These are phyloP conservation scores for Truncatella angustata DNA, from an alignment of 2,329 filamentous ascomycete species.

Conservation along the genomic window DNA sequence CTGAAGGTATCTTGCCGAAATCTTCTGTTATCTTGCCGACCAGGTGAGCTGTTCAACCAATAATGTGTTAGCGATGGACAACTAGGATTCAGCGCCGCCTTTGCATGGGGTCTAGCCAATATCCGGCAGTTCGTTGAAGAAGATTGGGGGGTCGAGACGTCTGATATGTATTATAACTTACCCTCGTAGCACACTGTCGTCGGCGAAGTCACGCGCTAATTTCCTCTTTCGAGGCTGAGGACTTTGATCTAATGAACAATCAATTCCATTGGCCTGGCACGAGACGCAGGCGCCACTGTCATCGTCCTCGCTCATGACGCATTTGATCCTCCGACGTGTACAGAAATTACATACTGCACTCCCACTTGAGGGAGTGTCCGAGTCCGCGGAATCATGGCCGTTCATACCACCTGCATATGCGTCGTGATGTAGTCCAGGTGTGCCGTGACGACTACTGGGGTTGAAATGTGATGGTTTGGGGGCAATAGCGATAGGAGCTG, in stretches of 20 bases:
- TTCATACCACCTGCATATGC: constrained; percentile 49
- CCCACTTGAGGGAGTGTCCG: constrained; percentile 39
- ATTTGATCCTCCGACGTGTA: constrained; percentile 70
- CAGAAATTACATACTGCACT: constrained; percentile 67
- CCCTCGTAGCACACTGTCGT: constrained; percentile 68
- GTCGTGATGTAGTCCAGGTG: constrained; percentile 38
- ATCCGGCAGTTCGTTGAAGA: constrained; percentile 3
- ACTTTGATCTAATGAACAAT: constrained; percentile 76
- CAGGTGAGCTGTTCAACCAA: constrained; percentile 55
- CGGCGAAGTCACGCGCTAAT: constrained; percentile 61
- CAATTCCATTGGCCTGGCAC: constrained; percentile 74
- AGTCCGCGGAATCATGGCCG: constrained; percentile 52
- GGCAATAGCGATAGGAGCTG: constrained; percentile 65
- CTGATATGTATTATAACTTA: constrained; percentile 44
- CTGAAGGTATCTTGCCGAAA: constrained; percentile 55
- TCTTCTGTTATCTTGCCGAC: constrained; percentile 52
- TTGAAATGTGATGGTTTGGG: constrained; percentile 53
- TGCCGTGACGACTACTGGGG: constrained; percentile 42
- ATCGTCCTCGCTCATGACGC: constrained; percentile 72
- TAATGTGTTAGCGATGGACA: constrained; percentile 42
- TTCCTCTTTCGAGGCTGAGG: constrained; percentile 80
- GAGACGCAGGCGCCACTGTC: constrained; percentile 65
- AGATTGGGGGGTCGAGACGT: constrained; percentile 23
- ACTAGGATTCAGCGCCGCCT: constrained; percentile 4
- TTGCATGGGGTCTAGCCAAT: neutral